These are phyloP conservation scores for Quercus parvula DNA, from an alignment of 306 rosid genomes.

Conservation along the genomic window DNA sequence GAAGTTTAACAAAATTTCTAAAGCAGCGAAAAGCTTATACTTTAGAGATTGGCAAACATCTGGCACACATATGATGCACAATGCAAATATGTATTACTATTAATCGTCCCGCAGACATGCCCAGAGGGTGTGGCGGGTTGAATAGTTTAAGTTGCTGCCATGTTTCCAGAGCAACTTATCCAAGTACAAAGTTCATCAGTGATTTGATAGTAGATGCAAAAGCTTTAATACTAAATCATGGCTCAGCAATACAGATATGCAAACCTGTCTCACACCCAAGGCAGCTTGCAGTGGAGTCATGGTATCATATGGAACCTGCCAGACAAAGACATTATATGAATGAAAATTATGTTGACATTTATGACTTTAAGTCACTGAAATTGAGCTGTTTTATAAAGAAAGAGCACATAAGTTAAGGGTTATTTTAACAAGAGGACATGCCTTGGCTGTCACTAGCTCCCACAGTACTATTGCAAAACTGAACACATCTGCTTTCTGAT, in stretches of 20 bases:
- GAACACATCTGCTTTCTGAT: constrained; percentile 96
- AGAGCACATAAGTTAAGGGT: constrained; percentile 9
- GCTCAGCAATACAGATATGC: constrained; percentile 13
- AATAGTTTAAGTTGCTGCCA: background rate
- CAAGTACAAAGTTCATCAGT: background rate
- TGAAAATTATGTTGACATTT: background rate
- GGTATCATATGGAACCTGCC: constrained; percentile 91
- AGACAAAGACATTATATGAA: constrained; percentile 21
- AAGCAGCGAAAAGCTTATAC: too few species aligned
- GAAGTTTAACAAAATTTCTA: too few species aligned
- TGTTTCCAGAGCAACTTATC: background rate
- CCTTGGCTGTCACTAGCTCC: constrained; percentile 99
- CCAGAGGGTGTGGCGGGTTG: too few species aligned
- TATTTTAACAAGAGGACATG: constrained; percentile 23
- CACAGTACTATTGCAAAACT: constrained; percentile 95
- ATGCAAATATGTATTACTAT: background rate
- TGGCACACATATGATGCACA: background rate
- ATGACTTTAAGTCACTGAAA: background rate
- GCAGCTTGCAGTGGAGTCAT: constrained; percentile 99
- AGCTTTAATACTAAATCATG: background rate
- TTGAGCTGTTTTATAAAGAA: background rate
- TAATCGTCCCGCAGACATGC: background rate
- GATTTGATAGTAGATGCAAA: background rate
- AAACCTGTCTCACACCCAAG: constrained; percentile 99
- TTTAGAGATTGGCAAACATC: too few species aligned